A percentile compares a stretch with the other conserved stretches of the same genome.
Conservation (phyloP, 2,329 filamentous ascomycete species). For the Monosporascus sp. region DNA sequence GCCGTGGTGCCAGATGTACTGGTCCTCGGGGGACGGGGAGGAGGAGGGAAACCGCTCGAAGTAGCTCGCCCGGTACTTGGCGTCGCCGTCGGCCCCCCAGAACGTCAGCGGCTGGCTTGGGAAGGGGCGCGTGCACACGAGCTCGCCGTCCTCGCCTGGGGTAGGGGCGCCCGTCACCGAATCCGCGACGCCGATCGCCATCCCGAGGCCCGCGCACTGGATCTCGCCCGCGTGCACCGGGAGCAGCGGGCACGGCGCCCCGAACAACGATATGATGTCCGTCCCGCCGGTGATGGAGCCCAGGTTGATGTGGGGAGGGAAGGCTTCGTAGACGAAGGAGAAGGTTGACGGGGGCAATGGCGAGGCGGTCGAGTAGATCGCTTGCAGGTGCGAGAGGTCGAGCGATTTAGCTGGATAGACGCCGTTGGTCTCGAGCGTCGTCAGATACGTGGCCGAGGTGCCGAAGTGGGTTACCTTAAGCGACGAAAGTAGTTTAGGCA, state of each 20-base stretch:
- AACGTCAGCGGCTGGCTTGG: slow-evolving; percentile 89
- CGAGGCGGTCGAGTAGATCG: slow-evolving; percentile 91
- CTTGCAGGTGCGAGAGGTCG: slow-evolving; percentile 62
- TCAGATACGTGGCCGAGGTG: slow-evolving; percentile 90
- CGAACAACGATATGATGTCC: slow-evolving; percentile 94
- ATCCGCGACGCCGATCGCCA: slow-evolving; percentile 64
- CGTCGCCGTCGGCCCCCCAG: slow-evolving; percentile 66
- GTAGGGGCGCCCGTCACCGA: slow-evolving; percentile 49
- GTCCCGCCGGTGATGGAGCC: slow-evolving; percentile 94
- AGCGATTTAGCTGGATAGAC: slow-evolving; percentile 53
- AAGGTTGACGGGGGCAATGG: slow-evolving; percentile 92
- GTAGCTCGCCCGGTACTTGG: slow-evolving; percentile 79
- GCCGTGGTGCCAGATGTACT: slow-evolving; percentile 78
- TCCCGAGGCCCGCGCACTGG: slow-evolving; percentile 71
- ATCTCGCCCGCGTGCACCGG: slow-evolving; percentile 71
- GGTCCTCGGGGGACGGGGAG: slow-evolving; percentile 29
- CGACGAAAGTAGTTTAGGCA: slow-evolving; percentile 76
- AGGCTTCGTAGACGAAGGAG: slow-evolving; percentile 78
- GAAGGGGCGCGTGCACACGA: slow-evolving; percentile 83
- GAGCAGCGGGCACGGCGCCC: slow-evolving; percentile 71
- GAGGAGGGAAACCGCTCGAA: slow-evolving; percentile 71
- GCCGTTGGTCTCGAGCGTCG: slow-evolving; percentile 75
- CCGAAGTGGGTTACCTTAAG: slow-evolving; percentile 87
- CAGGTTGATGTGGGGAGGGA: slow-evolving; percentile 76
- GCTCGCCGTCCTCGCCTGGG: slow-evolving; percentile 71